Percentiles rank a stretch among this genome's conserved stretches.
Conservation (phyloP, 2,329 filamentous ascomycete genomes). For the Grosmannia huntii region DNA sequence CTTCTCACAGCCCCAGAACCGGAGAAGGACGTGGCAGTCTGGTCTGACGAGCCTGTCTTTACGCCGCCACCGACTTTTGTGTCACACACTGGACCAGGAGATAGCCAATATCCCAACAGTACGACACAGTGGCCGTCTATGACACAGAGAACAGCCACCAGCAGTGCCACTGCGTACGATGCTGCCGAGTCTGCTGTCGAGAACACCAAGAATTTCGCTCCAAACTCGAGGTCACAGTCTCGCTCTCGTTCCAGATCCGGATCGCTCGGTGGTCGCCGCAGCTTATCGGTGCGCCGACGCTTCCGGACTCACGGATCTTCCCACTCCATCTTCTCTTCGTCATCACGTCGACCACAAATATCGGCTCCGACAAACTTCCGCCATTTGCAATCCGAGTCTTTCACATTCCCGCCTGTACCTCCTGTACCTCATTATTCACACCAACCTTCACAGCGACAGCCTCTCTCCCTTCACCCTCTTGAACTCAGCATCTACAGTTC, state of each 20-base stretch:
- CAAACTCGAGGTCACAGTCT: background rate
- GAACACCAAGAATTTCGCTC: background rate
- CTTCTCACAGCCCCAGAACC: slow-evolving; percentile 8
- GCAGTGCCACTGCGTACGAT: background rate
- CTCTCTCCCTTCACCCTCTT: slow-evolving; percentile 26
- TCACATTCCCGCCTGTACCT: slow-evolving; percentile 7
- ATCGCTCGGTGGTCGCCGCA: slow-evolving; percentile 20
- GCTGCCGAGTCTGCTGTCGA: background rate
- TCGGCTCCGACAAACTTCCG: slow-evolving; percentile 47
- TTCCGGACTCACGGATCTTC: slow-evolving; percentile 29
- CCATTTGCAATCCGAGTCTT: slow-evolving; percentile 33
- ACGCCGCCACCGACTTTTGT: slow-evolving; percentile 18
- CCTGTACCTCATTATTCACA: background rate
- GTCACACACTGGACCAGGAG: slow-evolving; percentile 2
- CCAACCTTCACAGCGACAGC: background rate
- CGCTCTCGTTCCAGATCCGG: slow-evolving; percentile 14
- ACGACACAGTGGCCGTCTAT: background rate
- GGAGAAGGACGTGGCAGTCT: slow-evolving; percentile 17
- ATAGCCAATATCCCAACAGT: background rate
- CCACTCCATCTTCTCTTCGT: slow-evolving; percentile 15
- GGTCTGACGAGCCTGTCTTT: slow-evolving; percentile 19
- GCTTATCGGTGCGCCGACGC: slow-evolving; percentile 33
- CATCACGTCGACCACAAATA: slow-evolving; percentile 41
- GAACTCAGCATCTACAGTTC: slow-evolving; percentile 41
- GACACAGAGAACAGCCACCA: background rate